Base-by-base conservation (phyloP, 2,329 filamentous ascomycete genomes). In the Paecilomyces dactylethromorphus region DNA sequence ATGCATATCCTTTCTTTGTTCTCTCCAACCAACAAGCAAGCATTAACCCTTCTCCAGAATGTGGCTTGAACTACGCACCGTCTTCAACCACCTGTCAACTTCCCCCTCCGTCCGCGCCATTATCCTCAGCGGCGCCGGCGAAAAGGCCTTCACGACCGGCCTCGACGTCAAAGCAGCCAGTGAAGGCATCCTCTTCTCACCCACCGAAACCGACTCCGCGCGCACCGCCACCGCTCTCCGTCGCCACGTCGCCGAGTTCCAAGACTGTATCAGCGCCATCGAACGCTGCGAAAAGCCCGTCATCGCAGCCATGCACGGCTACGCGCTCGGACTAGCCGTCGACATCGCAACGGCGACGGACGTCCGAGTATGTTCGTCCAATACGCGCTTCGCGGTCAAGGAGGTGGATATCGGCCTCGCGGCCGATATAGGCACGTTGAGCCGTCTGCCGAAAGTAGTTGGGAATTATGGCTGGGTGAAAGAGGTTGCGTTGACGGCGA, bases 261-360 rank as follows among this genome's bases (percentile, higher is more conserved):
- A 99, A 74, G 82, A 83, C 56, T 89, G 87, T 68, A 86, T 99
- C 62, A 82, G 81, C 1, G 82, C 86, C 13, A 78, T 96, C 56
- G 93, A 97, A 73, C 86, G 83, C 65, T 97, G 93, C 75, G 90
- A 94, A 76, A 97, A 97, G 77, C 91, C 91, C 61, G 90, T 97
- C 33, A 89, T 97, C 59, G 87, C 85, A 56, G 87, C 91, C 21
- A 76, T 96, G 64, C 90, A 96, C 68, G 92, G 88, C 49, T 85
- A 92, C 65, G 83, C 87, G 2, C 86, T 90, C 65, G 91, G 92
- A 15, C 80, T 95, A 10, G 90, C 86, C 18, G 87, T 95, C 62
- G 91, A 96, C 70, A 59, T 81, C 7, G 67, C 71, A 13, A 70
- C 71, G 1, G 76, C 77, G 2, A 70, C 74, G 2, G 79, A 81